Percentiles rank a stretch among this genome's conserved stretches.
phyloP scores from a whole-genome alignment of 1,139 yeast genomes.

The Blastobotrys proliferans region DNA sequence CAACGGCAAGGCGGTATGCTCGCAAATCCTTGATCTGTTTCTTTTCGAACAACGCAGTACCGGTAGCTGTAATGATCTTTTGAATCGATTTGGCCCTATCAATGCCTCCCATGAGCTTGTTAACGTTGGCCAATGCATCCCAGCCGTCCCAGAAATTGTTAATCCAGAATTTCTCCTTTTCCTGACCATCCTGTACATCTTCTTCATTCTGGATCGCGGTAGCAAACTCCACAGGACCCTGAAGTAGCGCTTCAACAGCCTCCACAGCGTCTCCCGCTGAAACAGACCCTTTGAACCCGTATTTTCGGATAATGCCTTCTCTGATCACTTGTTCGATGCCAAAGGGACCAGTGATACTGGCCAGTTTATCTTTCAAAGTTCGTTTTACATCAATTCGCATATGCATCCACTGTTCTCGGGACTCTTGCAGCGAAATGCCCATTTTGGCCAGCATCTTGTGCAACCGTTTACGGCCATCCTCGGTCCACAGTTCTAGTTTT shows the following conservation, averaged over 20 bases:
- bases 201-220: slow-evolving; percentile 2
- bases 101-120: slow-evolving; percentile 63
- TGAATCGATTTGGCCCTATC: slow-evolving; percentile 79
- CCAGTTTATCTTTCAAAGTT: slow-evolving; percentile 64
- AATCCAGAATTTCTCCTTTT: slow-evolving; percentile 66
- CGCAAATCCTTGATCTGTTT: slow-evolving; percentile 73
- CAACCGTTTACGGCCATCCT: slow-evolving; percentile 79
- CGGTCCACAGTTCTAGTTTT: slow-evolving; percentile 83
- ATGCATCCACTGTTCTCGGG: slow-evolving; percentile 90
- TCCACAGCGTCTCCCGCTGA: slow-evolving; percentile 95
- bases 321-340: slow-evolving; percentile 80
- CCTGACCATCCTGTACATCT: slow-evolving; percentile 10
- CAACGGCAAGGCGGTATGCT: slow-evolving; percentile 77
- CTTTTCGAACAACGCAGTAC: slow-evolving; percentile 82
- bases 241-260: slow-evolving; percentile 77
- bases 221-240: slow-evolving; percentile 31
- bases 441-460: slow-evolving; percentile 92
- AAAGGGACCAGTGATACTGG: slow-evolving; percentile 64
- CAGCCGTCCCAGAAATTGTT: slow-evolving; percentile 92
- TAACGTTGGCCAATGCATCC: slow-evolving; percentile 77
- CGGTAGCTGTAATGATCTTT: slow-evolving; percentile 80
- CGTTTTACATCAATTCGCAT: slow-evolving; percentile 78
- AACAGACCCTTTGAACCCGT: slow-evolving; percentile 81
- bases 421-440: slow-evolving; percentile 88
- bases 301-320: slow-evolving; percentile 81